Evolutionary conservation across 495 filamentous ascomycete genomes (phyloP).

Genomic region (Penicillium pancosmium): DNA sequence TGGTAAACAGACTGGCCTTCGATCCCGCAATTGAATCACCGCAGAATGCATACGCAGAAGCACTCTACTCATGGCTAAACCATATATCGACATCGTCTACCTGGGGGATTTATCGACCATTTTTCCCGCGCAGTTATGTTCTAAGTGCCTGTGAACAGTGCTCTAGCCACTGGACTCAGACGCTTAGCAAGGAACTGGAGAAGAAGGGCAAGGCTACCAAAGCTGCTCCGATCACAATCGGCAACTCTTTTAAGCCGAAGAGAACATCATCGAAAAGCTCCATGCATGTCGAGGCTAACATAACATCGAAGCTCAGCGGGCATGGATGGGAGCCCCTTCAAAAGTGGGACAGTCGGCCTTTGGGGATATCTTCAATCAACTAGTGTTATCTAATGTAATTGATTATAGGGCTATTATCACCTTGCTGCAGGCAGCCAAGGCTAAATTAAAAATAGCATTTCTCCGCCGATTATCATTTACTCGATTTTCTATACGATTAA

Average conservation of each 20-base stretch:
- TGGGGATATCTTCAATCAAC: constrained; percentile 31
- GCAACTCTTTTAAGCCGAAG: neutral
- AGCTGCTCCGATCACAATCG: neutral
- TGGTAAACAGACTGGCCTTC: constrained; percentile 39
- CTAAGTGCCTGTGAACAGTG: constrained; percentile 34
- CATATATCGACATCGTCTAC: constrained; percentile 40
- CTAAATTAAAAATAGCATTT: constrained; percentile 2
- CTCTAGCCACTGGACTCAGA: constrained; percentile 36
- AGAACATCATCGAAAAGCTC: constrained; percentile 1
- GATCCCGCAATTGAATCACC: constrained; percentile 17
- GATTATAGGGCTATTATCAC: neutral
- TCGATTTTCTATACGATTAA: neutral
- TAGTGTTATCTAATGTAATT: constrained; percentile 13
- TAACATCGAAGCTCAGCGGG: constrained; percentile 27
- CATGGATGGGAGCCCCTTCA: constrained; percentile 38
- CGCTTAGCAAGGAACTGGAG: constrained; percentile 25
- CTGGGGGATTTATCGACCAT: constrained; percentile 32
- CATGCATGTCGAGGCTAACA: neutral
- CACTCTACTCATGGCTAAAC: constrained; percentile 43
- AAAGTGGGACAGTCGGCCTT: constrained; percentile 40
- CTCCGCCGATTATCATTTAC: neutral
- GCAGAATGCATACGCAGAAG: constrained; percentile 30
- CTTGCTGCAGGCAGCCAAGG: constrained; percentile 25
- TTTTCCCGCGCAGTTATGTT: constrained; percentile 39
- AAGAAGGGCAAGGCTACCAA: constrained; percentile 9